phyloP scores from a whole-genome alignment of 2,329 filamentous ascomycete genomes.

The Paraphaeosphaeria minitans region DNA sequence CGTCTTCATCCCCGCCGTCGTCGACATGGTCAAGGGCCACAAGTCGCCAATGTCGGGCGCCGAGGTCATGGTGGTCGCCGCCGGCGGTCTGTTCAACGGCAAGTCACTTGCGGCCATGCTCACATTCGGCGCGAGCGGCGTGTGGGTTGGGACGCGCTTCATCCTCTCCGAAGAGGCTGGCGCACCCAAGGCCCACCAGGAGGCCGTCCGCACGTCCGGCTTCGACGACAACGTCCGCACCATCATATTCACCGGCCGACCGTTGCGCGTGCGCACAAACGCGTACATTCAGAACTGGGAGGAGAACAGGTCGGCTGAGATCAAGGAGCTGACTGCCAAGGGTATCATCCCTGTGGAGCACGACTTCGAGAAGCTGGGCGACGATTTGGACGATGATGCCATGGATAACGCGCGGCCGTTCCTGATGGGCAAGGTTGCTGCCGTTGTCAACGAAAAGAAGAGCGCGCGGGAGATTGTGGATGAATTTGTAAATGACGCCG shows the following conservation, averaged over 20 bases:
- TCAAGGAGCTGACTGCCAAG: constrained; percentile 88
- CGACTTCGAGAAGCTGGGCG: constrained; percentile 82
- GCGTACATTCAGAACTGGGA: constrained; percentile 96
- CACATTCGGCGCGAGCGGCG: constrained; percentile 88
- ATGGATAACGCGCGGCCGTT: constrained; percentile 91
- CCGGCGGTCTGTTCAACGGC: constrained; percentile 92
- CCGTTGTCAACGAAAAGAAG: constrained; percentile 92
- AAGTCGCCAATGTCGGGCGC: constrained; percentile 86
- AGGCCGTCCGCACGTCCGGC: constrained; percentile 86
- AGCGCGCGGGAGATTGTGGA: constrained; percentile 89
- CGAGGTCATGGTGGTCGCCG: constrained; percentile 89
- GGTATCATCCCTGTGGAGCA: constrained; percentile 92
- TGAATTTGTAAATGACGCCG: constrained; percentile 86
- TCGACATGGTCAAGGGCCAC: constrained; percentile 77
- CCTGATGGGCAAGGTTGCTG: constrained; percentile 96
- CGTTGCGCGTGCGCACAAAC: constrained; percentile 91
- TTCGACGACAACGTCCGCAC: constrained; percentile 97
- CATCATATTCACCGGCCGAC: constrained; percentile 97
- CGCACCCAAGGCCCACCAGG: constrained; percentile 91
- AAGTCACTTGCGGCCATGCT: constrained; percentile 86
- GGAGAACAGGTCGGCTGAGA: constrained; percentile 84
- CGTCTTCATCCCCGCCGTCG: constrained; percentile 89
- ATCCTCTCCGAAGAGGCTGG: constrained; percentile 93
- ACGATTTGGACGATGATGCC: constrained; percentile 73
- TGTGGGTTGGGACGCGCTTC: constrained; percentile 98